Evolutionary conservation across 768 basidiomycete genomes (phyloP), one percentile per base, ranked within the genome.

Genomic region (Tephrocybe sp.): DNA sequence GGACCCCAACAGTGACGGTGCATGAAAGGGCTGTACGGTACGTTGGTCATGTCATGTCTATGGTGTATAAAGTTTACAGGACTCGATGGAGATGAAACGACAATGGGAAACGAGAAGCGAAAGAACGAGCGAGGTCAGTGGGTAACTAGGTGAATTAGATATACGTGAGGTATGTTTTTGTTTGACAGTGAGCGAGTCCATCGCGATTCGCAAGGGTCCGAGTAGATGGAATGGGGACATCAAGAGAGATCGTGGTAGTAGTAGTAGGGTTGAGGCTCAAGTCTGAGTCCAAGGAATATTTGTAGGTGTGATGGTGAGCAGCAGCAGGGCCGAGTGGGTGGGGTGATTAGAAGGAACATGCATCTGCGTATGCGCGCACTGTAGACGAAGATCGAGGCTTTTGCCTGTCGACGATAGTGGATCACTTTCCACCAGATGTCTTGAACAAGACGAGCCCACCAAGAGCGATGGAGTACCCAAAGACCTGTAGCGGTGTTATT

Each of bases 401-500:
- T n/a, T 30, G 34, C 34, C 10, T 36, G 16, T 36, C 10, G 16
- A 36, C 34, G 34, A n/a, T 9, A n/a, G n/a, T 1, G 8, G 29
- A 31, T 61, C 63, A 86, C 63, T 86, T 88, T 37, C 77, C 72
- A 5, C 83, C 77, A 3, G 80, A 76, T 0, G 87, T 88, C 75
- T 88, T 94, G 79, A 88, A 95, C 44, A 93, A 68, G 53, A 97
- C 66, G 18, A 97, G 78, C 23, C 94, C 94, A 39, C 74, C 81
- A 3, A 97, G 74, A 0, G 95, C 94, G 58, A 97, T 80, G 10
- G 85, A 86, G 68, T 97, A 97, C 11, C 94, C 94, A 62, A 94
- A 75, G 25, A 95, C 75, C 65, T 99, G 95, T 12, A 94, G 64
- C 15, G 85, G 82, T 23, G 91, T 88, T 61, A 99, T 83, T 11